Conservation (phyloP, 495 filamentous ascomycete genomes). For the Ascodesmis nigricans region DNA sequence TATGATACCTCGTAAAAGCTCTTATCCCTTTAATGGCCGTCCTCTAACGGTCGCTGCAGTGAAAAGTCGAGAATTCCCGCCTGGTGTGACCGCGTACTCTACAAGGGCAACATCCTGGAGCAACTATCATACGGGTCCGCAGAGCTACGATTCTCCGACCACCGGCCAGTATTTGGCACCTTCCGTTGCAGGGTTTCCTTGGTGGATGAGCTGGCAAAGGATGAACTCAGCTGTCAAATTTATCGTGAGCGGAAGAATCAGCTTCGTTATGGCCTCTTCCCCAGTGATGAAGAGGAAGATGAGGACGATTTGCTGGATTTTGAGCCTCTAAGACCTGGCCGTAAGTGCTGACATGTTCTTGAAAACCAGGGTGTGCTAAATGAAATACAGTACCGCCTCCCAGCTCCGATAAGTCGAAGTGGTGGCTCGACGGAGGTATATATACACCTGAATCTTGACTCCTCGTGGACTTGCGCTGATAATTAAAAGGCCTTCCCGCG, state of each 20-base stretch:
- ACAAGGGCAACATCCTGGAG: slow-evolving; percentile 59
- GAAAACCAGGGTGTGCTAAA: slow-evolving; percentile 9
- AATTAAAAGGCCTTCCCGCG: slow-evolving; percentile 40
- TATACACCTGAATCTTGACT: background rate
- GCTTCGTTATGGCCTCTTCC: slow-evolving; percentile 18
- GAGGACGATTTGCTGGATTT: slow-evolving; percentile 56
- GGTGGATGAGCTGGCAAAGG: slow-evolving; percentile 49
- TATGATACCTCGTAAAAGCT: slow-evolving; percentile 82
- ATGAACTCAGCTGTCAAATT: slow-evolving; percentile 43
- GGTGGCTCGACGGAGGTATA: slow-evolving; percentile 76
- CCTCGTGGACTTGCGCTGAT: slow-evolving; percentile 5
- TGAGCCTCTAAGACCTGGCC: slow-evolving; percentile 50
- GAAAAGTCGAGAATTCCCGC: slow-evolving; percentile 90
- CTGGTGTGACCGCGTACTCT: slow-evolving; percentile 86
- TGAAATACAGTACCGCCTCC: slow-evolving; percentile 43
- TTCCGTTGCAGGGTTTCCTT: slow-evolving; percentile 68
- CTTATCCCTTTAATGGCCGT: too few species aligned
- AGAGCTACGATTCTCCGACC: slow-evolving; percentile 62
- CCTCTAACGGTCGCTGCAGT: too few species aligned
- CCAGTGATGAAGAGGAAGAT: slow-evolving; percentile 30
- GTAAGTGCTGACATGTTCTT: slow-evolving; percentile 9
- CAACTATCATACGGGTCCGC: slow-evolving; percentile 64
- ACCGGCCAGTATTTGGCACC: slow-evolving; percentile 72
- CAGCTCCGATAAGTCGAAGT: slow-evolving; percentile 72
- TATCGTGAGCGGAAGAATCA: slow-evolving; percentile 45